Evolutionary conservation across 352 stramenopile species (phyloP).

Genomic region (Pythium periplocum): DNA sequence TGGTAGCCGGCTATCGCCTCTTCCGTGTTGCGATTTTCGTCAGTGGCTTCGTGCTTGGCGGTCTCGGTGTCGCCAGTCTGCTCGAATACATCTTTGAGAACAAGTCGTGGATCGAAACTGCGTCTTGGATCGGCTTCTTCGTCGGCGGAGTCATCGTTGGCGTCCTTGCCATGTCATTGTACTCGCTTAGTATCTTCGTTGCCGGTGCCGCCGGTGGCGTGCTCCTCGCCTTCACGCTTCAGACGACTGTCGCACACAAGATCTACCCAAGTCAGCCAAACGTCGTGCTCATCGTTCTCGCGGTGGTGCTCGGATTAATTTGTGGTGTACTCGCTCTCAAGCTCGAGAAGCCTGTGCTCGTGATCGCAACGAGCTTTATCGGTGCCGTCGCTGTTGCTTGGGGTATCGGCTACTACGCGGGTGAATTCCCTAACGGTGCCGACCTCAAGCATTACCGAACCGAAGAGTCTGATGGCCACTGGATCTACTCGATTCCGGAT

Average conservation of each 20-base stretch:
- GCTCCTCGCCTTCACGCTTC: slow-evolving; percentile 50
- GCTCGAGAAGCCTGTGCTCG: slow-evolving; percentile 50
- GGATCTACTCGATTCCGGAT: slow-evolving; percentile 32
- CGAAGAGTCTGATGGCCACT: slow-evolving; percentile 26
- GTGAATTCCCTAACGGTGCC: slow-evolving; percentile 50
- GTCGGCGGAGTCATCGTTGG: slow-evolving; percentile 45
- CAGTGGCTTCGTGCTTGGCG: slow-evolving; percentile 50
- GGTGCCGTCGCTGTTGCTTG: slow-evolving; percentile 44
- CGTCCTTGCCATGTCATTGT: slow-evolving; percentile 46
- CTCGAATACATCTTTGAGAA: slow-evolving; percentile 51
- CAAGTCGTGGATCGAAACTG: slow-evolving; percentile 42
- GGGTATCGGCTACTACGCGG: slow-evolving; percentile 60
- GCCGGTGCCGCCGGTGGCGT: slow-evolving; percentile 49
- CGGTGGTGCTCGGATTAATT: slow-evolving; percentile 36
- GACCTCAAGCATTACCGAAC: slow-evolving; percentile 32
- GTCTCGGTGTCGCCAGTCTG: slow-evolving; percentile 37
- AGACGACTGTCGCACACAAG: slow-evolving; percentile 47
- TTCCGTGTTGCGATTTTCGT: slow-evolving; percentile 57
- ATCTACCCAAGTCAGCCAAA: slow-evolving; percentile 50
- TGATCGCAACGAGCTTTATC: slow-evolving; percentile 41
- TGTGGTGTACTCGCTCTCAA: slow-evolving; percentile 36
- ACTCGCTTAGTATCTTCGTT: slow-evolving; percentile 46
- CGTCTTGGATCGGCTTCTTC: slow-evolving; percentile 71
- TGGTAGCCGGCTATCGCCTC: slow-evolving; percentile 45
- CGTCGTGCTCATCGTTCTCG: slow-evolving; percentile 44